Evolutionary conservation across 495 filamentous ascomycete genomes (phyloP), one percentile per base, ranked within the genome.

Genomic region (Aspergillus conjunctus): DNA sequence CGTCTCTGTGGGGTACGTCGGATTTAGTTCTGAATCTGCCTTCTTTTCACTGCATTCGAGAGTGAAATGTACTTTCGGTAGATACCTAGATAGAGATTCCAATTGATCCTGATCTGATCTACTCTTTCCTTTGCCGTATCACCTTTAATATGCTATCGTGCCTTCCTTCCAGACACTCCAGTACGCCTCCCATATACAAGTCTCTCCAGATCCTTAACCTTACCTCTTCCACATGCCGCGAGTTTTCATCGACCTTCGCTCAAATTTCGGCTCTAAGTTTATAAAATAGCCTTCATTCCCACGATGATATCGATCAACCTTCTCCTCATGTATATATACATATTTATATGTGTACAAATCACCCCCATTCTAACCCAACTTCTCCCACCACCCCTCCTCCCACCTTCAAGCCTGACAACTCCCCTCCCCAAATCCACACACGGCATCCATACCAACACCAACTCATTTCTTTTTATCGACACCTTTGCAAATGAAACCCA

Each of bases 391-490:
- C 61, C 56, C 4, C 61, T 50, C 6, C 49, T 52, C 15, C 55
- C 31, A n/a, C 31, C 26, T 26, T 26, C 51, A 43, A 41, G 30
- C 15, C 48, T 50, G 41, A 43, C 39, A 26, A 15, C 52, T 43
- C 14, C 49, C 11, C 17, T 58, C 34, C 43, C 39, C 44, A 54
- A 51, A n/a, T 41, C 37, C 6, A 41, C 18, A 58, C 59, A 26
- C 21, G 22, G 31, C 18, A 54, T 73, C 81, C 21, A 69, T 71
- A 48, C 49, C 14, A 59, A 44, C 14, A 54, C 31, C 17, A 55
- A 18, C 20, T 22, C 46, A 22, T 56, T 66, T 6, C 73, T 91
- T n/a, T 73, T 90, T 9, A 86, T 92, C 51, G 89, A 92, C 69
- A 79, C 78, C 14, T 92, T 92, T 62, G 66, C 73, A 33, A 77